Evolutionary conservation across 2,329 filamentous ascomycete genomes (phyloP).

Genomic region (Zarea fungicola): DNA sequence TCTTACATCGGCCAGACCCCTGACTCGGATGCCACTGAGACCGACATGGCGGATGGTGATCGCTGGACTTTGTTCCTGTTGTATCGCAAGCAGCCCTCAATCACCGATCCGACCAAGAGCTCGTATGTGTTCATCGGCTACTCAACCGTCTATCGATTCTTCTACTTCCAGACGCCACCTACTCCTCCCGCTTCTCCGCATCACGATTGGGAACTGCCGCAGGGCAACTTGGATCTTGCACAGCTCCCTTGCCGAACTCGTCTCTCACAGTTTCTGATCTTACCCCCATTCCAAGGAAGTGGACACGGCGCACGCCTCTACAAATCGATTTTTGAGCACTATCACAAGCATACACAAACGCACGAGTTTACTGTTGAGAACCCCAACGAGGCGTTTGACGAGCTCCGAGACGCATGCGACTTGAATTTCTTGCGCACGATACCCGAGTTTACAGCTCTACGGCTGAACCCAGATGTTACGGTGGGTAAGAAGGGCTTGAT

Average conservation of each 20-base stretch:
- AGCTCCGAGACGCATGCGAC: slow-evolving; percentile 71
- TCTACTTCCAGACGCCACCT: slow-evolving; percentile 51
- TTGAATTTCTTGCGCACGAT: slow-evolving; percentile 57
- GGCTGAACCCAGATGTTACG: slow-evolving; percentile 46
- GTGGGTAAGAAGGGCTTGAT: slow-evolving; percentile 44
- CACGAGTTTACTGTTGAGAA: slow-evolving; percentile 90
- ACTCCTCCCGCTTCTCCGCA: slow-evolving; percentile 35
- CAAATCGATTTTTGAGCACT: slow-evolving; percentile 67
- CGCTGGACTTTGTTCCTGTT: slow-evolving; percentile 92
- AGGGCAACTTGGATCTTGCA: slow-evolving; percentile 44
- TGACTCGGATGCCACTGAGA: slow-evolving; percentile 53
- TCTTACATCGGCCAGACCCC: slow-evolving; percentile 55
- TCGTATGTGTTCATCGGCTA: slow-evolving; percentile 85
- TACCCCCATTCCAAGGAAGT: slow-evolving; percentile 78
- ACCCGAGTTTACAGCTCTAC: slow-evolving; percentile 52
- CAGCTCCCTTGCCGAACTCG: slow-evolving; percentile 71
- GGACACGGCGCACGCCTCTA: slow-evolving; percentile 81
- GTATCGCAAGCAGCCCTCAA: slow-evolving; percentile 57
- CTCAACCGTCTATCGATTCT: slow-evolving; percentile 85
- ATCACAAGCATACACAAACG: slow-evolving; percentile 62
- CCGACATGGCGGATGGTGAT: slow-evolving; percentile 65
- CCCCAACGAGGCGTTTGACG: slow-evolving; percentile 80
- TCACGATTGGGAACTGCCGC: slow-evolving; percentile 40
- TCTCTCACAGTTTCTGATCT: slow-evolving; percentile 88
- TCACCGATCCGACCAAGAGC: slow-evolving; percentile 37